Base-by-base conservation (phyloP, 1,284 basidiomycete genomes). In the Heterobasidion parviporum region DNA sequence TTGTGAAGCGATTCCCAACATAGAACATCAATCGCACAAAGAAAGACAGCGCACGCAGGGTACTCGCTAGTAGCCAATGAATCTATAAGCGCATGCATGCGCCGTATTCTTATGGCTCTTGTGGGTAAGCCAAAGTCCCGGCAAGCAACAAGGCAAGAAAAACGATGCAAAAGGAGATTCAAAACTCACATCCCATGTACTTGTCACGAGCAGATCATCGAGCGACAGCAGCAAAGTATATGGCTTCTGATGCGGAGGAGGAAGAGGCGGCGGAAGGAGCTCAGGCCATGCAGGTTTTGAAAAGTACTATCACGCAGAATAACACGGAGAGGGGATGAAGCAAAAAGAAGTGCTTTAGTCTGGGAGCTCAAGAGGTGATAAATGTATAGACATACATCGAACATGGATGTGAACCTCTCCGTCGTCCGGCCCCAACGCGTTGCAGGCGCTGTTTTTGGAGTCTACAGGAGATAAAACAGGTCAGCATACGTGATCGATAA, bases 271-370 rank as follows among this genome's bases (percentile, higher is more conserved):
- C 0, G 97, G 97, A 4, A 99, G 81, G 2, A 99, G 81, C 67
- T 95, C 90, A 33, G 87, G 79, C 87, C 93, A 98, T 41, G 88
- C 84, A 1, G 97, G 96, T 73, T 97, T 90, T 66, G 87, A 93
- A 70, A 97, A 94, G 68, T 83, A 87, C 90, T 95, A 65, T 26
- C 18, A 49, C 33, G 47, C 15, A 53, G 34, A 44, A 36, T 32
- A 45, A 54, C 58, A 26, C 55, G 18, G n/a, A 51, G 41, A 44
- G 46, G 51, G 16, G 59, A 10, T 10, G 33, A 51, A 47, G 46
- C 26, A 44, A 12, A 1, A 26, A 53, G 53, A 38, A 51, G 36
- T 20, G 44, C 38, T 26, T 26, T 26, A 26, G 26, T 26, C 6
- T 26, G 26, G 26, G 26, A 26, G 26, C 26, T 26, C 26, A 26